Evolutionary conservation across 208 protist genomes (phyloP), one percentile per base, ranked within the genome.

Genomic region (Angomonas ambiguus): DNA sequence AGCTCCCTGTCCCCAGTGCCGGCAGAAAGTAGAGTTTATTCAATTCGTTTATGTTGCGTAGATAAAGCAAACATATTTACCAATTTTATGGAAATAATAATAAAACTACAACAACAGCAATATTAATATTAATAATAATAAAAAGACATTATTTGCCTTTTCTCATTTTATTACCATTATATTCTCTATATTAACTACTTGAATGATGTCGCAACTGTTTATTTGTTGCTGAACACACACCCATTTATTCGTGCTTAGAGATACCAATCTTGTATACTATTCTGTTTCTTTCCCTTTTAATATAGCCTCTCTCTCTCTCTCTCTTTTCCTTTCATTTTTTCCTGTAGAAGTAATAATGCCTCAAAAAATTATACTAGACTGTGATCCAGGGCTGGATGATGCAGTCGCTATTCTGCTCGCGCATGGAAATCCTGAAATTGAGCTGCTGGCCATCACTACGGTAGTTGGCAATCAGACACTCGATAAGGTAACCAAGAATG

Each of bases 341-440:
- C 53, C 34, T 10, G 3, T 8, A 28, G 5, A 33, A 59, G 24
- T 59, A 35, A 20, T 18, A 18, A 85, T 86, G 80, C 77, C 82
- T 18, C 67, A 55, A 55, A 88, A 88, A 62, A 82, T 88, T 32
- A 82, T 88, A 32, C 74, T 95, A 16, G 89, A 95, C 62, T 95
- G 89, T 74, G 89, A 95, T 62, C 89, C 89, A 2, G 89, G 89
- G 10, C 70, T 92, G 24, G 89, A 95, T 62, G 89, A 95, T 53
- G 84, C 83, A 31, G 79, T 93, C 22, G 87, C 89, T 27, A 85
- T 95, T 27, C 53, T 95, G 11, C 76, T 95, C 24, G 79, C 82
- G 2, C 67, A 79, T 56, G 73, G 81, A 60, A 82, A 71, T 42
- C 82, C 84, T 0, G 62, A 79, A 28, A 78, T 95, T 60, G 70